Base-by-base conservation (phyloP, 306 rosid species). In the Citrullus amarus region DNA sequence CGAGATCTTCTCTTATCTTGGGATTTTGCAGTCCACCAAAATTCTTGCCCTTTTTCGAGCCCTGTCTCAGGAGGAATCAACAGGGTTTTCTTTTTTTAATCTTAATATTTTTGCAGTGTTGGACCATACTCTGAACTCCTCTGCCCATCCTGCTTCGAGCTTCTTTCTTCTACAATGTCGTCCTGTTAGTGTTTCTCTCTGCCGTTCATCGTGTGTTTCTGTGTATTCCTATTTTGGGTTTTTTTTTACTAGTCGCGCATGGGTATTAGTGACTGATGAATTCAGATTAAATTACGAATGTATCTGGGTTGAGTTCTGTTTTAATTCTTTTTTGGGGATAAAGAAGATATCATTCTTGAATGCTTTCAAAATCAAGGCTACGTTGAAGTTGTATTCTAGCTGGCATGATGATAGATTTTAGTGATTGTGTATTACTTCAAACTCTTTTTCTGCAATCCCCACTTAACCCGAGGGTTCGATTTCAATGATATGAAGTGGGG, bases 171-270 rank as follows among this genome's bases (percentile, higher is more conserved):
- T 68, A 15, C 17, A 28, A 76, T 76, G 79, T 67, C 79, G 16
- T 55, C 54, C 48, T 76, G 79, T 76, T 20, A 76, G 79, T 76
- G 48, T 56, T 57, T 75, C 66, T 75, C 20, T 75, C 51, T 18
- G 4, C 50, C 79, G 9, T 38, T 44, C 38, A 20, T 58, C 8
- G 10, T 43, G 77, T 48, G 18, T 75, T 34, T n/a, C 12, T 8
- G 10, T 43, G 70, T 48, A 18, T 75, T 34, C 22, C 12, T 8
- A 25, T 46, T 14, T 32, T 67, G 66, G 73, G 9, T 54, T 6
- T 38, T 76, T 32, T 76, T 7, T 44, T 46, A 12, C 76, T 8
- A 44, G 16, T 46, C 39, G n/a, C 7, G 57, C 39, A 44, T 70
- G 76, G 39, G 57, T 53, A 10, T 16, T 48, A 48, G 4, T 2